These are phyloP conservation scores for Monosporozyma unispora DNA, from an alignment of 805 yeast species.

Conservation along the genomic window DNA sequence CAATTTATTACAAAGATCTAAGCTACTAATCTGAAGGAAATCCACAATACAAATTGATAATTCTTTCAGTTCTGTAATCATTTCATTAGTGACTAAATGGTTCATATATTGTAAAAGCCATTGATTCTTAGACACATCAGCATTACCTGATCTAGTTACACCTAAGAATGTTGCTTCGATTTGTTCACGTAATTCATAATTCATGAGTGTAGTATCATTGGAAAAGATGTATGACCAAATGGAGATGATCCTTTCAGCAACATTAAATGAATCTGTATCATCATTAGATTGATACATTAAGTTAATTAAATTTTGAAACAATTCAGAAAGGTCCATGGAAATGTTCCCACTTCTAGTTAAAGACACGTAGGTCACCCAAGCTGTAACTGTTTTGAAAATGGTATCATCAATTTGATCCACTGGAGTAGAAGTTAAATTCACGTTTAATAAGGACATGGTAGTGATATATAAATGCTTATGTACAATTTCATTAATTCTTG, in stretches of 20 bases:
- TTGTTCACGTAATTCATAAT: conserved; percentile 23
- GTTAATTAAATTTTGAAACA: conserved; percentile 22
- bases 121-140: conserved; percentile 16
- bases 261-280: conserved; percentile 17
- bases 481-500: conserved; percentile 23
- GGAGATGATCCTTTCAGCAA: conserved; percentile 20
- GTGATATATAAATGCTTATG: conserved; percentile 28
- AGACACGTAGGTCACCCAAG: conserved; percentile 28
- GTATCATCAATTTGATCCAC: conserved; percentile 8
- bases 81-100: conserved; percentile 25
- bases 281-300: conserved; percentile 25
- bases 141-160: conserved; percentile 18
- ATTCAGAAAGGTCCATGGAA: conserved; percentile 24
- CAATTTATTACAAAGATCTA: conserved; percentile 28
- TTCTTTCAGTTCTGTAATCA: conserved; percentile 26
- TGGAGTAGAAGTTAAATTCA: conserved; percentile 13
- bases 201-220: conserved; percentile 24
- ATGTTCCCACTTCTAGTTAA: conserved; percentile 23
- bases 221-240: conserved; percentile 25
- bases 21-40: conserved; percentile 25
- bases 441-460: conserved; percentile 25
- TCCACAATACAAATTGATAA: conserved; percentile 28
- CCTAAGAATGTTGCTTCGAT: conserved; percentile 27
- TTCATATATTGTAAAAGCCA: conserved; percentile 31
- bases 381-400: conserved; percentile 20